Evolutionary conservation across 768 basidiomycete genomes (phyloP), one percentile per base, ranked within the genome.

Genomic region (Boletus pseudo-olivaceus): DNA sequence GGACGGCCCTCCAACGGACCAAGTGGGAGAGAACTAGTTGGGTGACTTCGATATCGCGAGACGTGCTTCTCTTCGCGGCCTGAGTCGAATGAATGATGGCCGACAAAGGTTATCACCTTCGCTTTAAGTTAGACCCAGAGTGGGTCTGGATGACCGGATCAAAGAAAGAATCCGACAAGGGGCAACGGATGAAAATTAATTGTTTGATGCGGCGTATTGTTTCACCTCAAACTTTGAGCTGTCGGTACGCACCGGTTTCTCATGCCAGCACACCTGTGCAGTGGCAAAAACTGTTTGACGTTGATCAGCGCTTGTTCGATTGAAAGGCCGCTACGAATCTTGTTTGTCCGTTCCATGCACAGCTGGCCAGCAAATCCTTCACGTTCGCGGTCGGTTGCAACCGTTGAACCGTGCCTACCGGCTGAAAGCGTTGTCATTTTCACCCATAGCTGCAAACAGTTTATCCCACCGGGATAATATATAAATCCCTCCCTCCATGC

Each of bases 41-140:
- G 17, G n/a, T n/a, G n/a, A 12, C 35, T 29, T 55, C 19, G 39
- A 33, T 54, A 6, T 32, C 20, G 11, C 17, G 23, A 19, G n/a
- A 23, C 29, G 47, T 10, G 11, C 61, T 62, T 62, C 62, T 49
- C 55, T 62, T 57, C 47, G 48, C 46, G 46, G 32, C 53, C 33
- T 30, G 54, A 56, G 52, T 43, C 41, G 39, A 57, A 53, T 46
- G 46, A 47, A 27, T 59, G 47, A 64, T 62, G 55, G 62, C 59
- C 49, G 62, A 54, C 57, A 53, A 65, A 66, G 63, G 57, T 9
- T 66, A 66, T 65, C 58, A 57, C 37, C 63, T 65, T 65, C 63
- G 47, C 42, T 63, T 9, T 19, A 51, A 62, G 62, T 58, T 51
- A 40, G 47, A 29, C 55, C 47, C 19, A 42, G 50, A 20, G 49